Evolutionary conservation across 768 basidiomycete species (phyloP).

Genomic region (Rhizopogon roseolus): DNA sequence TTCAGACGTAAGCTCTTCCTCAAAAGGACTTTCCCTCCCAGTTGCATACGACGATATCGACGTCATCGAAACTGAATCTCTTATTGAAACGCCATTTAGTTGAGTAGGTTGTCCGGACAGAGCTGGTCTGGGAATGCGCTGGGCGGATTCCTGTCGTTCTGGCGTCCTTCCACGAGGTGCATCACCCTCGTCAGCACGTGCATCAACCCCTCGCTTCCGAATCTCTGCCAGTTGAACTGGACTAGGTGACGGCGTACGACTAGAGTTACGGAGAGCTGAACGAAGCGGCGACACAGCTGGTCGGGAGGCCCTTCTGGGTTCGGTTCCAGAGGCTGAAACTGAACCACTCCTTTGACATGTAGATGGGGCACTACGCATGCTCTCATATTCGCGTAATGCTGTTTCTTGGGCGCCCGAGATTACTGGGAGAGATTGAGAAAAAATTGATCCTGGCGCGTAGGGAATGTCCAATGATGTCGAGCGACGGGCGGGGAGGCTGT

Average conservation of each 20-base stretch:
- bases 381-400: not conserved
- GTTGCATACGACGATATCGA: slow-evolving; percentile 68
- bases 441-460: slow-evolving; percentile 12
- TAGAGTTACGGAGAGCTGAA: slow-evolving; percentile 57
- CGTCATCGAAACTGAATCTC: slow-evolving; percentile 26
- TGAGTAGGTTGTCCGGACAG: not conserved
- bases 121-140: not conserved
- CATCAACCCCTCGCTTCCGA: not conserved
- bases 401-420: not conserved
- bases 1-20: slow-evolving; percentile 14
- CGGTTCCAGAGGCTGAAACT: not conserved
- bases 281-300: slow-evolving; percentile 48
- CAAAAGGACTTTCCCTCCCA: slow-evolving; percentile 48
- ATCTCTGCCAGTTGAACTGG: slow-evolving; percentile 5
- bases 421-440: not conserved
- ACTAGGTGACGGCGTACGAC: slow-evolving; percentile 45
- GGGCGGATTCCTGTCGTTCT: slow-evolving; percentile 1
- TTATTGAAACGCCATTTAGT: slow-evolving; percentile 26
- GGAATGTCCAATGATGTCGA: slow-evolving; percentile 19
- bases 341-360: not conserved
- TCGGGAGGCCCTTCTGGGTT: slow-evolving; percentile 4
- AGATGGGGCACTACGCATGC: not conserved
- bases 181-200: not conserved
- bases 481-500: not conserved
- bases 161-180: not conserved